Evolutionary conservation across 768 basidiomycete genomes (phyloP).

Genomic region (Amanita rubescens): DNA sequence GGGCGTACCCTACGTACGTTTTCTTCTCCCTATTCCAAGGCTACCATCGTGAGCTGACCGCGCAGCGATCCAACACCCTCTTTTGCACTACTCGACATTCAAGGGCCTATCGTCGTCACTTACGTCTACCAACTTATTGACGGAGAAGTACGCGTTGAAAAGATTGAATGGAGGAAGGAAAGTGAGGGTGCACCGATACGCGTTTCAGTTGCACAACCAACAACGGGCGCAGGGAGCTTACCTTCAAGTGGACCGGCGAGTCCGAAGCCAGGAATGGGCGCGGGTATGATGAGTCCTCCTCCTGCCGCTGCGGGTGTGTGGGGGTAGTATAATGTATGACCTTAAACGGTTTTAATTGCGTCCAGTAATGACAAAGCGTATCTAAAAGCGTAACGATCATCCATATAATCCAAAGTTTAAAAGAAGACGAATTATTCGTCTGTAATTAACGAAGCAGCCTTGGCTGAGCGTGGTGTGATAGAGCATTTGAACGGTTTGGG

Average conservation of each 20-base stretch:
- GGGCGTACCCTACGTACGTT: conserved; percentile 57
- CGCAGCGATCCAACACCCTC: conserved; percentile 81
- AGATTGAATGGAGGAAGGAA: conserved; percentile 8
- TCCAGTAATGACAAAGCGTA: too few species aligned
- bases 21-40: conserved; percentile 11
- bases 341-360: too few species aligned
- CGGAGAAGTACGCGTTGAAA: conserved; percentile 34
- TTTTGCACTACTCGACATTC: conserved; percentile 96
- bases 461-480: conserved; percentile 26
- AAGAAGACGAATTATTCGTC: too few species aligned
- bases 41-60: neutral
- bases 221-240: neutral
- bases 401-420: too few species aligned
- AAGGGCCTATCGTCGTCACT: conserved; percentile 93
- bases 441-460: conserved; percentile 21
- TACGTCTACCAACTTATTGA: conserved; percentile 96
- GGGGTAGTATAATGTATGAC: neutral
- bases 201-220: too few species aligned
- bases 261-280: neutral
- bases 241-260: neutral
- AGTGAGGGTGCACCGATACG: neutral
- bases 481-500: conserved; percentile 28
- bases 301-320: neutral
- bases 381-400: too few species aligned
- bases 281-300: neutral